These are phyloP conservation scores for Carex parvula DNA, from an alignment of 176 grass and related monocot species.

Conservation along the genomic window DNA sequence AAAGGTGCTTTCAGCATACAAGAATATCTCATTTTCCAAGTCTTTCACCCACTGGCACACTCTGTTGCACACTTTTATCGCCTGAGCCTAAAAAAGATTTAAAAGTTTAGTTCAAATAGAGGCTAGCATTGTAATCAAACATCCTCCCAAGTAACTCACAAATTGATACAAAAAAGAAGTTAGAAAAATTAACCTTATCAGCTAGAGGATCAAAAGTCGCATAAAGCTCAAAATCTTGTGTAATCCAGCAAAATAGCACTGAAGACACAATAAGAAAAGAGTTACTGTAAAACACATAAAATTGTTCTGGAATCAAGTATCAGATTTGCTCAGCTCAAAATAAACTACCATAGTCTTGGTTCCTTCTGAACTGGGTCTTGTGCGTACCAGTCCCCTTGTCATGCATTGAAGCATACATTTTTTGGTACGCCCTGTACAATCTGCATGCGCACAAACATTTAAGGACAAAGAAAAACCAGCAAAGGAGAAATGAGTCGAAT, in stretches of 20 bases:
- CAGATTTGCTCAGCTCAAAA: not conserved
- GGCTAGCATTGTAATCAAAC: not conserved
- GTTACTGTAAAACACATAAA: not conserved
- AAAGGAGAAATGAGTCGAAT: not conserved
- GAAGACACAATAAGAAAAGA: slow-evolving; percentile 16
- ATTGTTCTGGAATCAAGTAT: not conserved
- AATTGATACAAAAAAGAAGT: not conserved
- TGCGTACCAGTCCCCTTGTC: slow-evolving; percentile 78
- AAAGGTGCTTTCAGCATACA: slow-evolving; percentile 83
- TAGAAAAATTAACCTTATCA: slow-evolving; percentile 60
- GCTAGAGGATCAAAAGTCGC: slow-evolving; percentile 82
- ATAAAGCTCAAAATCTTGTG: slow-evolving; percentile 97
- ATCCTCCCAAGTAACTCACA: not conserved
- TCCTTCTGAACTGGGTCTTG: slow-evolving; percentile 95
- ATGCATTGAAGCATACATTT: slow-evolving; percentile 87
- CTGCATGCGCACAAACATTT: slow-evolving; percentile 39
- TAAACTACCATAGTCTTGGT: slow-evolving; percentile 76
- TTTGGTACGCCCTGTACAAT: slow-evolving; percentile 88
- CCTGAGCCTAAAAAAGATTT: slow-evolving; percentile 47
- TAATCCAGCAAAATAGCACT: slow-evolving; percentile 97
- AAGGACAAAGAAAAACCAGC: not conserved
- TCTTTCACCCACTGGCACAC: slow-evolving; percentile 98
- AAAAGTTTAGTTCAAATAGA: not conserved
- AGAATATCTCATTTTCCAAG: slow-evolving; percentile 88
- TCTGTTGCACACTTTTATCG: slow-evolving; percentile 89